These are phyloP conservation scores for Arachnopeziza araneosa DNA, from an alignment of 2,329 filamentous ascomycete genomes.

Conservation along the genomic window DNA sequence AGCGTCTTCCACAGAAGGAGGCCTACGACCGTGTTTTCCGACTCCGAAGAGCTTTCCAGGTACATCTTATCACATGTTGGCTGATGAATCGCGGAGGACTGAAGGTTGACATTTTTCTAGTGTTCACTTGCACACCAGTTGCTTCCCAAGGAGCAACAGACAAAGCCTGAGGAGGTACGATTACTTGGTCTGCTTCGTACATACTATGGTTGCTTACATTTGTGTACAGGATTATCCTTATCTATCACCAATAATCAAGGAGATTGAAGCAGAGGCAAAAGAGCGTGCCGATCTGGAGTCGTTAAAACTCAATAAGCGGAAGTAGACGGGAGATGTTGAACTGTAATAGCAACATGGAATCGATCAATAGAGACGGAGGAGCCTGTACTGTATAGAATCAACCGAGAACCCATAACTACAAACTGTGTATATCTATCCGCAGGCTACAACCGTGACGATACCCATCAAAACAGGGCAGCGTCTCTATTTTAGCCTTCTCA, in stretches of 20 bases:
- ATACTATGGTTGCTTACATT: constrained; percentile 14
- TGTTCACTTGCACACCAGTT: constrained; percentile 58
- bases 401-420: neutral
- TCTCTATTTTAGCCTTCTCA: too few species aligned
- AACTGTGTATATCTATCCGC: neutral
- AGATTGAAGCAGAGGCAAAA: constrained; percentile 61
- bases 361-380: neutral
- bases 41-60: constrained; percentile 90
- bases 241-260: constrained; percentile 60
- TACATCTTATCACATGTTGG: constrained; percentile 32
- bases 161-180: constrained; percentile 59
- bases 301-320: constrained; percentile 47
- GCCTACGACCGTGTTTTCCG: constrained; percentile 97
- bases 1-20: constrained; percentile 84
- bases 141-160: constrained; percentile 59
- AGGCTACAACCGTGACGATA: too few species aligned
- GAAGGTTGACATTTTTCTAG: constrained; percentile 23
- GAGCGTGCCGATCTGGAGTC: constrained; percentile 66
- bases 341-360: neutral
- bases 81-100: neutral
- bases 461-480: too few species aligned
- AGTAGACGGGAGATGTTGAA: constrained; percentile 9
- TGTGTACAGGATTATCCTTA: constrained; percentile 56
- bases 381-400: neutral
- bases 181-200: neutral